These are phyloP conservation scores for Verticillium longisporum DNA, from an alignment of 2,329 filamentous ascomycete genomes.

Conservation along the genomic window DNA sequence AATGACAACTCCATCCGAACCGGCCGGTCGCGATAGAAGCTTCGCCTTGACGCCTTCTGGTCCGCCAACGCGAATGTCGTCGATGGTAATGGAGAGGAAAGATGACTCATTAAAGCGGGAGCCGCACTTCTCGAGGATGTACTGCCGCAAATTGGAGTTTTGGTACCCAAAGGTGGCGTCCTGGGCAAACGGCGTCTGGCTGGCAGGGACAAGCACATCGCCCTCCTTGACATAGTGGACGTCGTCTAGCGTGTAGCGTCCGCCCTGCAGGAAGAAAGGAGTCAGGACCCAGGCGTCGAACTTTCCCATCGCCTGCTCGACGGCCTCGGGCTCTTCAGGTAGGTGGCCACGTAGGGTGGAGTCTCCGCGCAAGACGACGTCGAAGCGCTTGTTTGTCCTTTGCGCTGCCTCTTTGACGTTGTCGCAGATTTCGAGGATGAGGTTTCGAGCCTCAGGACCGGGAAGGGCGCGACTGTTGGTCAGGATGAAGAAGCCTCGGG, in stretches of 20 bases:
- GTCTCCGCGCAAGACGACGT: slow-evolving; percentile 50
- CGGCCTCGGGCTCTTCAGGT: slow-evolving; percentile 46
- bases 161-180: slow-evolving; percentile 53
- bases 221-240: slow-evolving; percentile 52
- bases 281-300: slow-evolving; percentile 48
- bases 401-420: slow-evolving; percentile 39
- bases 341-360: slow-evolving; percentile 52
- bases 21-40: slow-evolving; percentile 13
- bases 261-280: slow-evolving; percentile 54
- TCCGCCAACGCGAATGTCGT: slow-evolving; percentile 36
- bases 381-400: slow-evolving; percentile 31
- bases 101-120: slow-evolving; percentile 15
- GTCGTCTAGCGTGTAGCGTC: slow-evolving; percentile 48
- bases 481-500: slow-evolving; percentile 50
- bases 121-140: slow-evolving; percentile 43
- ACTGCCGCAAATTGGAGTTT: slow-evolving; percentile 44
- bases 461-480: slow-evolving; percentile 53
- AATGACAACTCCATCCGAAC: slow-evolving; percentile 31
- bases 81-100: slow-evolving; percentile 19
- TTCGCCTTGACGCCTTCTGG: slow-evolving; percentile 16
- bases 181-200: slow-evolving; percentile 46
- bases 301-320: slow-evolving; percentile 39
- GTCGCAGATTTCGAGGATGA: slow-evolving; percentile 43
- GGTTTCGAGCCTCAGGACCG: slow-evolving; percentile 33
- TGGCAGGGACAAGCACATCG: slow-evolving; percentile 39